These are phyloP conservation scores for Nicotiana noctiflora DNA, from an alignment of 257 asterid genomes.

Conservation along the genomic window DNA sequence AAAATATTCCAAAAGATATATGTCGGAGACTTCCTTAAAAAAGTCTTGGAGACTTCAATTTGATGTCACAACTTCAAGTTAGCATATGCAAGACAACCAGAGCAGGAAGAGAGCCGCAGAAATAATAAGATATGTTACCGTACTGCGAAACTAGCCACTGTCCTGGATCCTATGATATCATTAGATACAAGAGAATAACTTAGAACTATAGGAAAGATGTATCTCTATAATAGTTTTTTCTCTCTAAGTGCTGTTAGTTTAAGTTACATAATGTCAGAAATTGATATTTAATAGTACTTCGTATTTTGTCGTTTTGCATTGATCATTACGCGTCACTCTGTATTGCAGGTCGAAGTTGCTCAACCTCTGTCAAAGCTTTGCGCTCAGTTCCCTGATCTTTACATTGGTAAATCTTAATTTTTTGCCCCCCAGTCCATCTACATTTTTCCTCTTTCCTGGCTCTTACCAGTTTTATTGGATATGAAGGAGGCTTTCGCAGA, in stretches of 20 bases:
- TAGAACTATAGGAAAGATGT: too few species aligned
- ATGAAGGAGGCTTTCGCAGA: constrained; percentile 54
- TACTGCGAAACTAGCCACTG: too few species aligned
- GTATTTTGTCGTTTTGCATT: background rate
- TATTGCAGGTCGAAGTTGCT: constrained; percentile 63
- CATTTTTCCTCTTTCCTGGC: background rate
- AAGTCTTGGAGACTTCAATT: too few species aligned
- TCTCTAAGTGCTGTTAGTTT: background rate
- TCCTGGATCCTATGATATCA: too few species aligned
- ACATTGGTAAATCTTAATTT: constrained; percentile 41
- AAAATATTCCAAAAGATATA: too few species aligned
- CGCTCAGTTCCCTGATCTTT: constrained; percentile 58
- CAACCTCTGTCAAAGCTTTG: constrained; percentile 59
- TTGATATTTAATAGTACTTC: background rate
- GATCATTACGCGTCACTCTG: background rate
- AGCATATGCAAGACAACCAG: too few species aligned
- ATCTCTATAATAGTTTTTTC: too few species aligned
- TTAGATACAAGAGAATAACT: too few species aligned
- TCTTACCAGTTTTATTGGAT: constrained; percentile 9
- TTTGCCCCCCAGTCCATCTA: background rate
- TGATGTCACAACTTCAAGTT: too few species aligned
- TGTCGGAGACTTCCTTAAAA: too few species aligned
- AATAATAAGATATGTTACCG: too few species aligned
- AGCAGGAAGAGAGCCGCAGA: too few species aligned
- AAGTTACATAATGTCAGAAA: background rate